Percentiles rank a stretch among this genome's conserved stretches.
These are phyloP conservation scores for Leccinum disarticulatum DNA, from an alignment of 768 basidiomycete species.

Conservation along the genomic window DNA sequence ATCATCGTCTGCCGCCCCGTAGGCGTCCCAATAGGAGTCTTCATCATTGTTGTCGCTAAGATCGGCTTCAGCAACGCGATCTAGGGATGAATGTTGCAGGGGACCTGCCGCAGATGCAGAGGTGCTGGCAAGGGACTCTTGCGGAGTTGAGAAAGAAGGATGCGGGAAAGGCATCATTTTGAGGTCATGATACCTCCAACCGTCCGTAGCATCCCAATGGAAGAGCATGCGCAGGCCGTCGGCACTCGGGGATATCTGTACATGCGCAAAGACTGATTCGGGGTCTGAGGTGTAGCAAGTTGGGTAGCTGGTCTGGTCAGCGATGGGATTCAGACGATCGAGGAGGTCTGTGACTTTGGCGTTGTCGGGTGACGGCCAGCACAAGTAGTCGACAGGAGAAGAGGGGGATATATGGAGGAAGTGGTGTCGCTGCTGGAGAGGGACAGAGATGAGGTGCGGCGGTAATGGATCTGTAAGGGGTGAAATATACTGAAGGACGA, in stretches of 20 bases:
- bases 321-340: constrained; percentile 33
- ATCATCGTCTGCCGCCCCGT: constrained; percentile 42
- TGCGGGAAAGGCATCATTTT: constrained; percentile 71
- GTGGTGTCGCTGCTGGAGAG: constrained; percentile 62
- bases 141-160: constrained; percentile 30
- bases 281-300: constrained; percentile 46
- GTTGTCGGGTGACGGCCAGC: constrained; percentile 55
- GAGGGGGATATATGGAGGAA: constrained; percentile 57
- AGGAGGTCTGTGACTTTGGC: constrained; percentile 44
- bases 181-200: constrained; percentile 73
- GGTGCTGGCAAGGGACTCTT: constrained; percentile 27
- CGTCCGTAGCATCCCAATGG: constrained; percentile 54
- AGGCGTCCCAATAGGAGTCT: constrained; percentile 70
- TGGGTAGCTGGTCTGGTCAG: constrained; percentile 32
- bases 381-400: constrained; percentile 55
- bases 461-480: constrained; percentile 55
- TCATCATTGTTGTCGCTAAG: constrained; percentile 37
- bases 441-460: constrained; percentile 55
- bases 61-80: constrained; percentile 12
- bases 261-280: constrained; percentile 59
- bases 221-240: constrained; percentile 61
- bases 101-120: constrained; percentile 16
- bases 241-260: constrained; percentile 39
- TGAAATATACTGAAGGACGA: constrained; percentile 58
- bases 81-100: neutral